Evolutionary conservation across 805 yeast genomes (phyloP).

Genomic region (Candida namnaoensis): DNA sequence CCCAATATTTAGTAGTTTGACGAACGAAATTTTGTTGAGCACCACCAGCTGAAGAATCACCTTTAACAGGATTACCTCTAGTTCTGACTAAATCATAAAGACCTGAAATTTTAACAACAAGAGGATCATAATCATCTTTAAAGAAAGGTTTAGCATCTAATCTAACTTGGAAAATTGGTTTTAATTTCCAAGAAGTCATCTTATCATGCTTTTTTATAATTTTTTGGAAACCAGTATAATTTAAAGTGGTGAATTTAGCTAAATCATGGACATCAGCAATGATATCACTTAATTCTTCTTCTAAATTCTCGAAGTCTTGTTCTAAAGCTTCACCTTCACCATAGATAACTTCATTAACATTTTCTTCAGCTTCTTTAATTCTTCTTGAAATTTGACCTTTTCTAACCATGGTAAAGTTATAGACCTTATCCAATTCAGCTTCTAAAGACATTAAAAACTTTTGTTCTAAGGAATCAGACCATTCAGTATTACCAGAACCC

Average conservation of each 20-base stretch:
- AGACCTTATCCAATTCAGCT: conserved; percentile 85
- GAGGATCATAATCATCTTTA: conserved; percentile 85
- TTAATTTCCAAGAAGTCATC: conserved; percentile 67
- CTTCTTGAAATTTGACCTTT: conserved; percentile 79
- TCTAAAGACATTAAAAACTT: conserved; percentile 70
- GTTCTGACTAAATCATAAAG: conserved; percentile 91
- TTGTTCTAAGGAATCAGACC: conserved; percentile 80
- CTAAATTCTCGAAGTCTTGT: conserved; percentile 64
- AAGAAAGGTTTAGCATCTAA: conserved; percentile 91
- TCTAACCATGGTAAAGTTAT: conserved; percentile 82
- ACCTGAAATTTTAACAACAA: conserved; percentile 84
- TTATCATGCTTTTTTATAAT: conserved; percentile 96
- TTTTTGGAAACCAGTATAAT: conserved; percentile 96
- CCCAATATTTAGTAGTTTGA: conserved; percentile 99
- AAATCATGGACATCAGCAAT: conserved; percentile 97
- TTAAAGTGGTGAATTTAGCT: conserved; percentile 86
- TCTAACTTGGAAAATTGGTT: conserved; percentile 90
- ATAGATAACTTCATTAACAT: conserved; percentile 59
- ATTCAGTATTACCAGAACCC: conserved; percentile 38
- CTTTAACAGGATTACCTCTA: conserved; percentile 89
- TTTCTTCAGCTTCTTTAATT: conserved; percentile 70
- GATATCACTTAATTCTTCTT: conserved; percentile 73
- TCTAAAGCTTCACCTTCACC: conserved; percentile 43
- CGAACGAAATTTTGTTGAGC: conserved; percentile 95
- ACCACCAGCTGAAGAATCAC: conserved; percentile 98